Evolutionary conservation across 108 stramenopile genomes (phyloP), one percentile per base, ranked within the genome.

Genomic region (Fragilaria radians): DNA sequence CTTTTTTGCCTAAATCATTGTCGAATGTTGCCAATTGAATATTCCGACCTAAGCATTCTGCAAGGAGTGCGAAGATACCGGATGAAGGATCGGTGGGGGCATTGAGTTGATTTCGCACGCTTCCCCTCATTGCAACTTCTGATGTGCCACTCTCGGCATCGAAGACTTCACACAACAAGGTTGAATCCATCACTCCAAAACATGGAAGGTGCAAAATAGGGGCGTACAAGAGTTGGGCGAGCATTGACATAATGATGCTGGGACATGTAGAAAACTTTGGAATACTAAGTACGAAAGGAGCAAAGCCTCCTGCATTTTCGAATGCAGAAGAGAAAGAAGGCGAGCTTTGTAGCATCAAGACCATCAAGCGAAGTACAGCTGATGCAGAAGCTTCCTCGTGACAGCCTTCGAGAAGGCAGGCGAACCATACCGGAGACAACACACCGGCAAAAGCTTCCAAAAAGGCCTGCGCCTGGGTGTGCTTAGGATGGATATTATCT

Each of bases 341-440:
- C 0, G 85, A 89, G 29, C 76, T 83, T 54, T 94, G 93, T 48
- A 88, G 62, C 86, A 94, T 86, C 53, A 94, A 61, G 48, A 90
- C 77, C 85, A 94, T 84, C n/a, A 94, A 74, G 27, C 93, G 59
- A 21, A 94, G 60, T 21, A 86, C 85, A 29, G 87, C 86, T 24
- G 89, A 85, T 0, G 89, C 85, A 17, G 83, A 80, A 5, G 89
- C 88, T 65, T 90, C 89, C 62, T 94, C 93, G 36, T 78, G 73
- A 50, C 93, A 89, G 28, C 93, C 93, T 70, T 91, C 89, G 42
- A 94, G 61, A 55, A 94, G 71, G 48, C 85, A 85, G 0, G 87
- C 93, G 62, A 94, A 94, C 93, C 93, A 94, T 47, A 86, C 85
- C 11, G 93, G 93, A 23, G 87, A 87, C 36, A 94, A 70, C 51